Percentiles rank a stretch among this genome's conserved stretches.
These are phyloP conservation scores for Cochlearia excelsa DNA, from an alignment of 345 rosid genomes.

Conservation along the genomic window DNA sequence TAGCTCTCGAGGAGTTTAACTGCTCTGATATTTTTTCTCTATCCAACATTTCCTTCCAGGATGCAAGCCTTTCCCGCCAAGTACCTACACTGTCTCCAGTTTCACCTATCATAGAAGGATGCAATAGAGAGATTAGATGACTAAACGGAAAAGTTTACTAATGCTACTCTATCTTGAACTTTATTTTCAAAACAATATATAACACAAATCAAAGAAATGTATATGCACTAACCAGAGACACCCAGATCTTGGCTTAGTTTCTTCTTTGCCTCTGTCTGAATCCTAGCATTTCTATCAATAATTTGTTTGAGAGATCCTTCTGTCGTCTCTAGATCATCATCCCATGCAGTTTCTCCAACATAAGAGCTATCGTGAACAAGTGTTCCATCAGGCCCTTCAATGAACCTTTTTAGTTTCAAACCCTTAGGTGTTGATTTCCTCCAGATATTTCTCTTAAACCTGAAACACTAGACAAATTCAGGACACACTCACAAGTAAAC, in stretches of 20 bases:
- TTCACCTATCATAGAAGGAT: constrained; percentile 44
- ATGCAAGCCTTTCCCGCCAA: constrained; percentile 75
- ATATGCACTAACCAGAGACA: constrained; percentile 50
- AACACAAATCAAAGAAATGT: constrained; percentile 7
- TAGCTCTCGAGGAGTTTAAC: constrained; percentile 56
- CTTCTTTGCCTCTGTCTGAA: constrained; percentile 63
- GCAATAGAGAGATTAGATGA: constrained; percentile 8
- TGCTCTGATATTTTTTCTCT: constrained; percentile 68
- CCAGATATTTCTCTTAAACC: constrained; percentile 88
- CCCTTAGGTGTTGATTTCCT: constrained; percentile 83
- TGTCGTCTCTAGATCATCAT: constrained; percentile 59
- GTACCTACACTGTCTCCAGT: constrained; percentile 42
- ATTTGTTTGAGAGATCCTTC: constrained; percentile 50
- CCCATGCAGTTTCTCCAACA: constrained; percentile 96
- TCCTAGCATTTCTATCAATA: constrained; percentile 49
- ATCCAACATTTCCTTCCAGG: constrained; percentile 67
- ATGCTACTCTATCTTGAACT: neutral
- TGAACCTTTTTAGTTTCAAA: constrained; percentile 75
- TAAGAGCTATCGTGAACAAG: constrained; percentile 72
- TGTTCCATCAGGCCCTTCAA: constrained; percentile 76
- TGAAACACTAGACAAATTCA: constrained; percentile 36
- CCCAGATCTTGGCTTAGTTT: constrained; percentile 62
- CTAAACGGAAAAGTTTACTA: constrained; percentile 1
- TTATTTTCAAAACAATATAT: constrained; percentile 3
- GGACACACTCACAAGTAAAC: constrained; percentile 24